Conservation (phyloP, 129 eudicot genomes). For the Artemisia annua region DNA sequence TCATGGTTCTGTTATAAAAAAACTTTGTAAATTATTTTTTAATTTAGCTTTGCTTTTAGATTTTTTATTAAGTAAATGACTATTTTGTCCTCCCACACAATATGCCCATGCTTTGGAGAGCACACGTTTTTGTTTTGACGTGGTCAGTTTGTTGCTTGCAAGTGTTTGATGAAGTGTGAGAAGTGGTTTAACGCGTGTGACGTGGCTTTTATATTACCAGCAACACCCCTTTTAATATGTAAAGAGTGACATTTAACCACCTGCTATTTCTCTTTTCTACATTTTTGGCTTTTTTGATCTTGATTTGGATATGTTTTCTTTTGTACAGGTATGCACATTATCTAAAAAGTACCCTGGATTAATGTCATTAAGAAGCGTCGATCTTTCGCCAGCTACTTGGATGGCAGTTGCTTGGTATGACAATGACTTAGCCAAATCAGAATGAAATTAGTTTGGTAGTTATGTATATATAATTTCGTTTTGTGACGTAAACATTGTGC, state of each 20-base stretch:
- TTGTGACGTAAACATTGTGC: neutral
- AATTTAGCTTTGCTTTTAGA: neutral
- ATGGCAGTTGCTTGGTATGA: conserved; percentile 76
- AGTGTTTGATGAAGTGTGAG: conserved; percentile 14
- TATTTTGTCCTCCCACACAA: conserved; percentile 19
- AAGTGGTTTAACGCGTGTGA: conserved; percentile 35
- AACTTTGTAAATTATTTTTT: neutral
- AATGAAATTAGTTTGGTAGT: neutral
- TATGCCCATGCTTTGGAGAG: conserved; percentile 21
- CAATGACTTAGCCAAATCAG: too few species aligned
- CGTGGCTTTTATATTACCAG: conserved; percentile 12
- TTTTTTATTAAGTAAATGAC: conserved; percentile 11
- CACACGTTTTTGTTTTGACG: conserved; percentile 37
- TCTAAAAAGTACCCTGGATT: conserved; percentile 66
- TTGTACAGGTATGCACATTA: conserved; percentile 48
- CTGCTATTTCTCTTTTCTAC: neutral
- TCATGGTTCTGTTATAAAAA: neutral
- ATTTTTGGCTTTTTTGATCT: neutral
- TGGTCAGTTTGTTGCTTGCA: conserved; percentile 32
- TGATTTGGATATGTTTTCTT: neutral
- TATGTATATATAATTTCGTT: neutral
- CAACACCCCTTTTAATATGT: conserved; percentile 11
- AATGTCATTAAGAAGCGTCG: conserved; percentile 72
- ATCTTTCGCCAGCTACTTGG: conserved; percentile 85
- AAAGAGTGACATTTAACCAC: conserved; percentile 15